Percentiles rank a stretch among this genome's conserved stretches.
These are phyloP conservation scores for Micromonas commoda DNA, from an alignment of 139 green algal species.

Conservation along the genomic window DNA sequence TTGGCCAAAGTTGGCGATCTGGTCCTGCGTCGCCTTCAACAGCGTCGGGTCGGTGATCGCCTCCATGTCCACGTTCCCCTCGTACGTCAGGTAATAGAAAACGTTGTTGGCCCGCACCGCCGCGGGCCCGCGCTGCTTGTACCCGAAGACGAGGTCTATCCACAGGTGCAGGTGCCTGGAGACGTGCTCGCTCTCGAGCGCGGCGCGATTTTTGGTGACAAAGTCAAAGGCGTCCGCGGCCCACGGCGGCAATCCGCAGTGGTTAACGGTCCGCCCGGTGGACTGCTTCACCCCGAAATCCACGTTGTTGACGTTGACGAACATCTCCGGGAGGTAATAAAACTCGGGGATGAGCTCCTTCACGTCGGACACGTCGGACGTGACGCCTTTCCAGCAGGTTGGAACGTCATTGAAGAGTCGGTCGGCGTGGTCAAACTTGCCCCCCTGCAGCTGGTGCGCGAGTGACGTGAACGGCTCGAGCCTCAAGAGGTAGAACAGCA, in stretches of 20 bases:
- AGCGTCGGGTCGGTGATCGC: conserved; percentile 32
- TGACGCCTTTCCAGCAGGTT: conserved; percentile 31
- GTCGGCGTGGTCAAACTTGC: conserved; percentile 52
- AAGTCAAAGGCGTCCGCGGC: conserved; percentile 43
- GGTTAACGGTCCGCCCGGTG: conserved; percentile 23
- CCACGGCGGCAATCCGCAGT: conserved; percentile 48
- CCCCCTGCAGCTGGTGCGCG: conserved; percentile 36
- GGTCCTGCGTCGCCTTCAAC: conserved; percentile 36
- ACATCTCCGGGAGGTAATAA: conserved; percentile 46
- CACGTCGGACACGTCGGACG: conserved; percentile 41
- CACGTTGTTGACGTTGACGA: conserved; percentile 42
- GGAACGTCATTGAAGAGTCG: conserved; percentile 43
- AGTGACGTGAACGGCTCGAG: conserved; percentile 47
- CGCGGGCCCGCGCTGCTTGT: conserved; percentile 40
- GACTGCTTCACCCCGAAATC: conserved; percentile 33
- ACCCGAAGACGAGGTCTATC: conserved; percentile 60
- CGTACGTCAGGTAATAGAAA: conserved; percentile 55
- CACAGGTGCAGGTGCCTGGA: conserved; percentile 48
- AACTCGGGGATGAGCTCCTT: conserved; percentile 57
- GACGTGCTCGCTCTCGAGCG: conserved; percentile 54
- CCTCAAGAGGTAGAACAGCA: conserved; percentile 49
- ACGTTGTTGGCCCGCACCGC: conserved; percentile 43
- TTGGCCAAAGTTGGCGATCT: conserved; percentile 51
- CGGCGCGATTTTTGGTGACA: conserved; percentile 46
- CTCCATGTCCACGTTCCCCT: conserved; percentile 46